These are phyloP conservation scores for Parachaetomium inaequale DNA, from an alignment of 495 filamentous ascomycete genomes.

Conservation along the genomic window DNA sequence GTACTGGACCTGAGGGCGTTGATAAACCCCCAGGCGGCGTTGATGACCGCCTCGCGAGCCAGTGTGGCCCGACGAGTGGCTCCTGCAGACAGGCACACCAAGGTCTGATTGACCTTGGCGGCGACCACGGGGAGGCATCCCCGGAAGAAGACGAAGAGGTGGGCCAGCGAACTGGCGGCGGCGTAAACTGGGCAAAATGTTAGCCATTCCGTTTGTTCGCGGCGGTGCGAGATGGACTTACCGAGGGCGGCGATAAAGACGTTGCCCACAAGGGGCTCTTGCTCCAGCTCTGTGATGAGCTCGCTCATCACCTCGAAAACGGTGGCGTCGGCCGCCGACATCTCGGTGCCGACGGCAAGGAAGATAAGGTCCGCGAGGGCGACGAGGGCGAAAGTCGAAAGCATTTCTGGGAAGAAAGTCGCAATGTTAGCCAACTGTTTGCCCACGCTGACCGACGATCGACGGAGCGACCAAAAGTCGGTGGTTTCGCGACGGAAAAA, in stretches of 20 bases:
- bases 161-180: not conserved
- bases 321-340: not conserved
- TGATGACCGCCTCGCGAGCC: not conserved
- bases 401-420: not conserved
- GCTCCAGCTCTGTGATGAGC: not conserved
- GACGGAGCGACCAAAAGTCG: not conserved
- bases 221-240: not conserved
- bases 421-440: not conserved
- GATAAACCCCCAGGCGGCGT: slow-evolving; percentile 1
- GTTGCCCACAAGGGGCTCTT: not conserved
- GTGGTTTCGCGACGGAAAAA: slow-evolving; percentile 1
- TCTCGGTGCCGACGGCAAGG: not conserved
- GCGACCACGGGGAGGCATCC: not conserved
- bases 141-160: not conserved
- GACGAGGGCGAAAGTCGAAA: not conserved
- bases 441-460: not conserved
- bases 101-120: not conserved
- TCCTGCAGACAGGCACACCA: not conserved
- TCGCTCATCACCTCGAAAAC: not conserved
- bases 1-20: not conserved
- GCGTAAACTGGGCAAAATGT: not conserved
- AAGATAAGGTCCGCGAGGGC: slow-evolving; percentile 1
- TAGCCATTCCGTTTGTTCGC: not conserved
- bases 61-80: slow-evolving; percentile 7
- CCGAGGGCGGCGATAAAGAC: not conserved